Conservation (phyloP, 495 filamentous ascomycete genomes). For the Hypomontagnella submonticulosa region DNA sequence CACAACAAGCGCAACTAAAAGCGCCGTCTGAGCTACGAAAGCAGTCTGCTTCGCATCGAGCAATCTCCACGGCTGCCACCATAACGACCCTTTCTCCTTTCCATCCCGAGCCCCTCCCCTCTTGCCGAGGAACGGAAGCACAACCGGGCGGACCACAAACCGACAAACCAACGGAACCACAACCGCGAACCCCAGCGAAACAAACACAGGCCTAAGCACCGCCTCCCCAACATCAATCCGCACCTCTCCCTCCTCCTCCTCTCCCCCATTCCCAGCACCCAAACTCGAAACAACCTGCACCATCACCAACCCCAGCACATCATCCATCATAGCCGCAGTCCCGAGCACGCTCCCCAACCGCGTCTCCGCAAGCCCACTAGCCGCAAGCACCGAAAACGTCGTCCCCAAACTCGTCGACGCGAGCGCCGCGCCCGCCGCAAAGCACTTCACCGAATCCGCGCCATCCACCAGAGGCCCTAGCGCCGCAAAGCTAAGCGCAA, state of each 20-base stretch:
- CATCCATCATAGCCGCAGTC: constrained; percentile 83
- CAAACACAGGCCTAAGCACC: constrained; percentile 68
- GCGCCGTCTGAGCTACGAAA: constrained; percentile 52
- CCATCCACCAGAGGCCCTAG: constrained; percentile 39
- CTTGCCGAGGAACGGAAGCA: constrained; percentile 24
- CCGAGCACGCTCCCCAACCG: constrained; percentile 75
- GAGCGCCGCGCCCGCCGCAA: constrained; percentile 80
- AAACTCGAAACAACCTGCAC: constrained; percentile 70
- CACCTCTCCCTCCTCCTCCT: constrained; percentile 22
- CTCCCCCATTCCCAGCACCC: constrained; percentile 44
- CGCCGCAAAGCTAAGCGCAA: constrained; percentile 75
- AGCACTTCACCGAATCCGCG: constrained; percentile 68
- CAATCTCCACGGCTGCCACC: neutral
- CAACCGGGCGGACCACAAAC: constrained; percentile 56
- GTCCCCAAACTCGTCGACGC: constrained; percentile 82
- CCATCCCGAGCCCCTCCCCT: neutral
- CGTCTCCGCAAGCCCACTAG: constrained; percentile 63
- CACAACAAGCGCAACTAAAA: constrained; percentile 67
- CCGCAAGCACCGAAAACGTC: constrained; percentile 78
- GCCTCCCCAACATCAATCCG: constrained; percentile 54
- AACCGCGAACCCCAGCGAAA: constrained; percentile 66
- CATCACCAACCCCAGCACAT: constrained; percentile 84
- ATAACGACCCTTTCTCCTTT: neutral
- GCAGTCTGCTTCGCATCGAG: constrained; percentile 49
- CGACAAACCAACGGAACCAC: constrained; percentile 58